Base-by-base conservation (phyloP, 352 stramenopile genomes). In the Phytophthora cactorum region DNA sequence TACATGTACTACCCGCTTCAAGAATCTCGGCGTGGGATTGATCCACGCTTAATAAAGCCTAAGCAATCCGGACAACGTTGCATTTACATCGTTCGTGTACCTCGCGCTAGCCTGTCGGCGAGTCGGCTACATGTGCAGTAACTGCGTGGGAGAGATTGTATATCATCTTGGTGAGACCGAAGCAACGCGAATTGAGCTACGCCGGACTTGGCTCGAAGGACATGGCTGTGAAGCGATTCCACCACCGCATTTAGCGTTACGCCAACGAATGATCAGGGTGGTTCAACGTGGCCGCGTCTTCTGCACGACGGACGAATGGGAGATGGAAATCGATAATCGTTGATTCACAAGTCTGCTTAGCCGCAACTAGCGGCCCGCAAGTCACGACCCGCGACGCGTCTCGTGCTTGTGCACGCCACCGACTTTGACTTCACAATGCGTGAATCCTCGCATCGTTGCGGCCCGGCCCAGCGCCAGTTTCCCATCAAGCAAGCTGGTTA, bases 401-500 rank as follows among this genome's bases (percentile, higher is more conserved):
- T 47, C 14, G 41, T 25, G 14, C 41, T 47, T 47, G 41, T 34
- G 32, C 44, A 17, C n/a, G 38, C 27, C 53, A 51, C 38, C 29
- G 38, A 60, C 36, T n/a, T 51, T 38, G 28, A 60, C 36, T 29
- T 39, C 52, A 39, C 52, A 59, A 49, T 25, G 34, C 12, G 1
- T 50, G 29, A 59, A 66, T 45, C 39, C 50, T 5, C 49, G 50
- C 59, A 49, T 66, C 41, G 38, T 36, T 15, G 5, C 17, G 32
- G 22, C 12, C 12, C 36, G 28, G 31, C 56, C 55, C 55, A 57
- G 49, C 57, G 41, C 41, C 14, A 47, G 15, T 47, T 47, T 58
- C 54, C 50, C 59, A 66, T 57, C 44, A 68, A 58, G 61, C 34
- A 63, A 68, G 36, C 32, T 38, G 32, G 32, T 38, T 5, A 38